Evolutionary conservation across 179 eudicot species (phyloP).

Genomic region (Pouteria campechiana): DNA sequence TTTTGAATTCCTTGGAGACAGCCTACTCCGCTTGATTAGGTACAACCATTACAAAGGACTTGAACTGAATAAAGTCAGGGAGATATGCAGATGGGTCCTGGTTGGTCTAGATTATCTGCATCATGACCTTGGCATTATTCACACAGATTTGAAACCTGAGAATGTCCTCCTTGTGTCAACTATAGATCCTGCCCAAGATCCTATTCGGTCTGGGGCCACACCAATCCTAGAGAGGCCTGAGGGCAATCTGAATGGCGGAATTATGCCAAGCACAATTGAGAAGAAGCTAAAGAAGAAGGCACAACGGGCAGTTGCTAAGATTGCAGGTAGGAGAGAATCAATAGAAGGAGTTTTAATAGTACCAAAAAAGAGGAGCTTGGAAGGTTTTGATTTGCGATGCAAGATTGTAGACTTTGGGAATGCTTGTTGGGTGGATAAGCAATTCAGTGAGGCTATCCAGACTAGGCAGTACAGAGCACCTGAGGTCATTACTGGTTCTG

Average conservation of each 20-base stretch:
- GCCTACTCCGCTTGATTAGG: constrained; percentile 63
- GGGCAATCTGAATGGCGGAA: constrained; percentile 53
- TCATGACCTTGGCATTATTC: constrained; percentile 61
- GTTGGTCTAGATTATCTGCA: constrained; percentile 83
- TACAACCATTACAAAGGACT: constrained; percentile 71
- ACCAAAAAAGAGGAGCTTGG: constrained; percentile 44
- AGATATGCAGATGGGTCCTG: constrained; percentile 80
- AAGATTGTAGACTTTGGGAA: constrained; percentile 94
- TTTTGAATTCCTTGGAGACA: constrained; percentile 95
- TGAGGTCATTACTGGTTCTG: constrained; percentile 73
- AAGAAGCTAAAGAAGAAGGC: constrained; percentile 81
- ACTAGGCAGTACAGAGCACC: constrained; percentile 97
- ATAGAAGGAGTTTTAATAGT: constrained; percentile 35
- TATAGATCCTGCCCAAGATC: constrained; percentile 81
- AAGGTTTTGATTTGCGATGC: constrained; percentile 69
- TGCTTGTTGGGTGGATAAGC: constrained; percentile 87
- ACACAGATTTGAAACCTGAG: constrained; percentile 86
- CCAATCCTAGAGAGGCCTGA: constrained; percentile 87
- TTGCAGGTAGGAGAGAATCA: constrained; percentile 52
- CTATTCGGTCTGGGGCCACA: constrained; percentile 49
- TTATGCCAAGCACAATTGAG: constrained; percentile 43
- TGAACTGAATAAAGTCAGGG: constrained; percentile 63
- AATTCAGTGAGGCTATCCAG: constrained; percentile 75
- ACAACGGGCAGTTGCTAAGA: constrained; percentile 72
- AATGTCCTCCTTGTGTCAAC: constrained; percentile 77